Conservation (phyloP, 1,139 yeast species). For the Lodderomyces metapsilosis region DNA sequence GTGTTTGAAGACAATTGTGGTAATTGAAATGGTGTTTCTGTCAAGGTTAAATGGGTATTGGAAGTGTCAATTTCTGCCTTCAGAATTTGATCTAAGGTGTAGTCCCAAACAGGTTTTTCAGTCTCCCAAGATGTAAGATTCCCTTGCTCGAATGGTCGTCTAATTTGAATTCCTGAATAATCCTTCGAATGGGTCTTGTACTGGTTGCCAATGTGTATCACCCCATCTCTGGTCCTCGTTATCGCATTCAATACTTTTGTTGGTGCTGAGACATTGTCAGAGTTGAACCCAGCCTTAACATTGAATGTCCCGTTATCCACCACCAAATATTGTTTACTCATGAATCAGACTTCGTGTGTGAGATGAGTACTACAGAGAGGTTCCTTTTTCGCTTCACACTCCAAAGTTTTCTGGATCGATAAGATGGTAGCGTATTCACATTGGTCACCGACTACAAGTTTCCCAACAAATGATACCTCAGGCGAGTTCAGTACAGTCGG, state of each 20-base stretch:
- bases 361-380: not conserved
- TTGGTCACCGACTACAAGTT: too few relatives aligned
- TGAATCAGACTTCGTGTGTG: conserved; percentile 2
- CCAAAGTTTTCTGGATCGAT: too few relatives aligned
- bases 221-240: conserved; percentile 73
- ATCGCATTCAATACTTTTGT: conserved; percentile 64
- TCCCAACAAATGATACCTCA: too few relatives aligned
- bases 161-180: conserved; percentile 69
- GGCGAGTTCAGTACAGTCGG: too few relatives aligned
- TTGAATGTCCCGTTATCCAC: conserved; percentile 89
- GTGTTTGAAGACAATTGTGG: conserved; percentile 82
- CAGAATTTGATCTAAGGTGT: conserved; percentile 44
- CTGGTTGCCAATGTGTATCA: conserved; percentile 68
- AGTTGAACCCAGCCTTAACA: conserved; percentile 69
- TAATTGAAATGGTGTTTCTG: conserved; percentile 80
- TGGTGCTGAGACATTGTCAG: conserved; percentile 36
- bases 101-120: conserved; percentile 93
- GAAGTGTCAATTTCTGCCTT: conserved; percentile 40
- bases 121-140: conserved; percentile 91
- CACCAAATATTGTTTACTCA: conserved; percentile 30
- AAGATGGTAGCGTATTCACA: too few relatives aligned
- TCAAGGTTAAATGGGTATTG: conserved; percentile 53
- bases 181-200: conserved; percentile 64
- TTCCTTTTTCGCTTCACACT: too few relatives aligned
- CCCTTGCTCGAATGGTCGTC: conserved; percentile 86